A percentile compares a stretch with the other conserved stretches of the same genome.
These are phyloP conservation scores for Auriscalpium orientale DNA, from an alignment of 768 basidiomycete species.

Conservation along the genomic window DNA sequence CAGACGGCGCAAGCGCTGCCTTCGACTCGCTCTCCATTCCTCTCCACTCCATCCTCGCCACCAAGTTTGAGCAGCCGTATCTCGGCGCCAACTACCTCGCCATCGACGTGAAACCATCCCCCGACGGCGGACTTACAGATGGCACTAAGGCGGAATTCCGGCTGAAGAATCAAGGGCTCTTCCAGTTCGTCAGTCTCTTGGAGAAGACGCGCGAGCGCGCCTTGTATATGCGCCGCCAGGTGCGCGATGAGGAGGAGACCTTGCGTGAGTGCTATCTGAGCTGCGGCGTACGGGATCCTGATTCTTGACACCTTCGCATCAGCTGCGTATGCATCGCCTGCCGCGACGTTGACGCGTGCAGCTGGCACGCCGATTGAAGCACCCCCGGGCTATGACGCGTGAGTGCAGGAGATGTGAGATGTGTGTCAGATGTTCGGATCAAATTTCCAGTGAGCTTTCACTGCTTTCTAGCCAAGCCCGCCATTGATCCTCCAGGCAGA, in stretches of 20 bases:
- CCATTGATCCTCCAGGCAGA: no score
- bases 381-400: slow-evolving; percentile 22
- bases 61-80: slow-evolving; percentile 69
- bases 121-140: slow-evolving; percentile 56
- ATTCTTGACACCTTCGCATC: neutral
- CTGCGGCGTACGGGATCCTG: neutral
- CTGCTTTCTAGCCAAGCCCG: no score
- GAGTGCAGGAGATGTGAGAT: neutral
- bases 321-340: slow-evolving; percentile 17
- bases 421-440: neutral
- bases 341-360: slow-evolving; percentile 7
- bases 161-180: slow-evolving; percentile 60
- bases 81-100: slow-evolving; percentile 62
- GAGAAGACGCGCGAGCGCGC: slow-evolving; percentile 74
- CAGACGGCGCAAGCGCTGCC: slow-evolving; percentile 13
- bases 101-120: slow-evolving; percentile 59
- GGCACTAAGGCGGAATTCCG: slow-evolving; percentile 64
- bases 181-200: slow-evolving; percentile 62
- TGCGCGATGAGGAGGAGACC: slow-evolving; percentile 48
- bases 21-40: slow-evolving; percentile 48
- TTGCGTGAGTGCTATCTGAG: slow-evolving; percentile 41
- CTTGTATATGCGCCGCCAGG: slow-evolving; percentile 66
- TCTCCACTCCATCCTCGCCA: slow-evolving; percentile 54
- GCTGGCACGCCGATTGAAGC: slow-evolving; percentile 18
- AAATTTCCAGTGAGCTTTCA: no score